Percentiles rank a stretch among this genome's conserved stretches.
phyloP scores from a whole-genome alignment of 2,329 filamentous ascomycete species.

The Scolecobasidium constrictum region DNA sequence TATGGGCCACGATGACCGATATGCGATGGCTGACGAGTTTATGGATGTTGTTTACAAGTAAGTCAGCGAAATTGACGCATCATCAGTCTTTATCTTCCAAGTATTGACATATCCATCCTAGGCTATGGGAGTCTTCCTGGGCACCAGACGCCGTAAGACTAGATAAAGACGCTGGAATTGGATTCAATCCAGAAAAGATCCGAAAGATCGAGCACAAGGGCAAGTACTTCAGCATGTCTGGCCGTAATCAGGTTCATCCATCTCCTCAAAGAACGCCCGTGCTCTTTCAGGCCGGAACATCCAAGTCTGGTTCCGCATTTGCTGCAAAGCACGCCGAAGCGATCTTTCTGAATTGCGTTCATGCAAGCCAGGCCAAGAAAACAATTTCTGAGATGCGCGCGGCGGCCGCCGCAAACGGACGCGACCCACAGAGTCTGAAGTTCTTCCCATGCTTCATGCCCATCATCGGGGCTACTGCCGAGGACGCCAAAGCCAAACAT shows the following conservation, averaged over 20 bases:
- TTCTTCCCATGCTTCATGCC: conserved; percentile 1
- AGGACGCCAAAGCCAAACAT: background rate
- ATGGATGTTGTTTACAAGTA: conserved; percentile 4
- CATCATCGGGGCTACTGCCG: background rate
- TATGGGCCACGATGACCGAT: background rate
- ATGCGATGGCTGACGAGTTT: background rate
- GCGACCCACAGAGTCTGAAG: background rate
- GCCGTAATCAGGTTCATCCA: conserved; percentile 1
- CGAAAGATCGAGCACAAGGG: conserved; percentile 1
- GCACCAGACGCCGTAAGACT: background rate
- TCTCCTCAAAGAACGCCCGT: conserved; percentile 4
- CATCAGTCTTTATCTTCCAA: no score
- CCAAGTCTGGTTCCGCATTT: background rate
- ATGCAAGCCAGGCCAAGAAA: background rate
- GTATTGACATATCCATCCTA: background rate
- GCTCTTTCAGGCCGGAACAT: conserved; percentile 1
- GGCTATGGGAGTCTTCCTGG: conserved; percentile 1
- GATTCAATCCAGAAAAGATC: background rate
- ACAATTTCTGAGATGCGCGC: background rate
- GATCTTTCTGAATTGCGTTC: background rate
- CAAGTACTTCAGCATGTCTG: background rate
- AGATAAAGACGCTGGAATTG: background rate
- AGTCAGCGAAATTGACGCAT: background rate
- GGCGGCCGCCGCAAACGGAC: background rate
- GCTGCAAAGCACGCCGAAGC: conserved; percentile 1